These are phyloP conservation scores for Eucalyptus camaldulensis DNA, from an alignment of 345 rosid genomes.

Conservation along the genomic window DNA sequence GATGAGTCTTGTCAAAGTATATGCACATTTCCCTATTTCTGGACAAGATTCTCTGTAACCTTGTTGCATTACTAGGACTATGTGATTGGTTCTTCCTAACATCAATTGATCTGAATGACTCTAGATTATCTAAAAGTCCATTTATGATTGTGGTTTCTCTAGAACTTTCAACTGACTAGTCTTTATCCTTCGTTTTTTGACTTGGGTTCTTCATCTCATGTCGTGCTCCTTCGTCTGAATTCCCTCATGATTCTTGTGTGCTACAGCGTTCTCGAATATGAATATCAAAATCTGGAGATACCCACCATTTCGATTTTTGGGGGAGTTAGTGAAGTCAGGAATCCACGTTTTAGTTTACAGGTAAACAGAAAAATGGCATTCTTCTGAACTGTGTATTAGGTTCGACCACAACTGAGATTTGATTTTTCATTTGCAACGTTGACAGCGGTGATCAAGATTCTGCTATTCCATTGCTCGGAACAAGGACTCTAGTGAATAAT, in stretches of 20 bases:
- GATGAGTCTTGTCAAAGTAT: background rate
- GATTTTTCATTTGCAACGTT: background rate
- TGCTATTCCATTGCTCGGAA: background rate
- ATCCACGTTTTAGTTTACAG: background rate
- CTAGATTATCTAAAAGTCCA: background rate
- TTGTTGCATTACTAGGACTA: background rate
- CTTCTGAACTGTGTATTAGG: background rate
- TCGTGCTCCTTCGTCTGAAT: background rate
- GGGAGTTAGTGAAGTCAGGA: conserved; percentile 6
- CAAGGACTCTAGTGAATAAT: conserved; percentile 6
- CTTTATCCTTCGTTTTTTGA: background rate
- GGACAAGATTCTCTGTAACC: background rate
- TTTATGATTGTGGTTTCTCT: background rate
- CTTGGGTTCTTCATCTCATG: background rate
- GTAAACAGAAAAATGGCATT: background rate
- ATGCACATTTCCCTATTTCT: background rate
- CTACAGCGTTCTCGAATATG: conserved; percentile 10
- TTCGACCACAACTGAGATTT: background rate
- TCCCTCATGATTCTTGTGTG: background rate
- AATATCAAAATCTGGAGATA: conserved; percentile 10
- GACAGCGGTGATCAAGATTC: background rate
- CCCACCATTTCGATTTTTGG: conserved; percentile 21
- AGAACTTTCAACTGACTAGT: background rate
- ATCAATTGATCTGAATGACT: background rate
- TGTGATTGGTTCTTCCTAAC: background rate